Percentiles rank a stretch among this genome's conserved stretches.
Evolutionary conservation across 331 rosid species (phyloP).

Genomic region (Rosa hybrid): DNA sequence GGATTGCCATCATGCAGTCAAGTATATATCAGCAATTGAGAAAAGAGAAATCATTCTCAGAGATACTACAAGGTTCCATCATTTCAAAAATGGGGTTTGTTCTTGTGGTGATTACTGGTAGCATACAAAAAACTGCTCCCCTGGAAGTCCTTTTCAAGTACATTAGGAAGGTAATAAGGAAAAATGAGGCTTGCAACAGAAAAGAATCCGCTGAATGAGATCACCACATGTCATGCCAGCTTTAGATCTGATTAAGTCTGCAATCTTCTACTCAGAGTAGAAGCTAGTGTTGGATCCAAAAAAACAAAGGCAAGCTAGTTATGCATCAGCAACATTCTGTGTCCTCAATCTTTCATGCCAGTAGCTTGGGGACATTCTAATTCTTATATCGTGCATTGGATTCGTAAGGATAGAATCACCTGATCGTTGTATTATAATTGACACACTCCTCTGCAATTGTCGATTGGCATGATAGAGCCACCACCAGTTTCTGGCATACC

Average conservation of each 20-base stretch:
- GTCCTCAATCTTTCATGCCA: neutral
- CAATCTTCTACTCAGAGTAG: neutral
- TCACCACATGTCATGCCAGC: neutral
- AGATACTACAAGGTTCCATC: constrained; percentile 79
- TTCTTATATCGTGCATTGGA: neutral
- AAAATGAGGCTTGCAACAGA: neutral
- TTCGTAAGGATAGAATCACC: neutral
- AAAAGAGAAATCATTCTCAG: constrained; percentile 71
- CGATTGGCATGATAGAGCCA: neutral
- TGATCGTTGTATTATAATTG: neutral
- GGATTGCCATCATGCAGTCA: constrained; percentile 74
- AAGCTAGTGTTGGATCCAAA: neutral
- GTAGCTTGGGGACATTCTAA: neutral
- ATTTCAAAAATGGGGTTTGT: constrained; percentile 70
- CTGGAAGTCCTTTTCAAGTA: neutral
- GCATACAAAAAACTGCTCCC: neutral
- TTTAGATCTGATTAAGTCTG: neutral
- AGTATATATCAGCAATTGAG: constrained; percentile 69
- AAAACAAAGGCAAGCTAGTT: neutral
- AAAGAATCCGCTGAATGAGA: neutral
- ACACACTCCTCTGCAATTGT: neutral
- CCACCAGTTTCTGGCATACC: neutral
- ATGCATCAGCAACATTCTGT: neutral
- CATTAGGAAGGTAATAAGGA: neutral
- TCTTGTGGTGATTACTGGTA: constrained; percentile 82